phyloP scores from a whole-genome alignment of 2,329 filamentous ascomycete species.

The Aquanectria penicillioides region DNA sequence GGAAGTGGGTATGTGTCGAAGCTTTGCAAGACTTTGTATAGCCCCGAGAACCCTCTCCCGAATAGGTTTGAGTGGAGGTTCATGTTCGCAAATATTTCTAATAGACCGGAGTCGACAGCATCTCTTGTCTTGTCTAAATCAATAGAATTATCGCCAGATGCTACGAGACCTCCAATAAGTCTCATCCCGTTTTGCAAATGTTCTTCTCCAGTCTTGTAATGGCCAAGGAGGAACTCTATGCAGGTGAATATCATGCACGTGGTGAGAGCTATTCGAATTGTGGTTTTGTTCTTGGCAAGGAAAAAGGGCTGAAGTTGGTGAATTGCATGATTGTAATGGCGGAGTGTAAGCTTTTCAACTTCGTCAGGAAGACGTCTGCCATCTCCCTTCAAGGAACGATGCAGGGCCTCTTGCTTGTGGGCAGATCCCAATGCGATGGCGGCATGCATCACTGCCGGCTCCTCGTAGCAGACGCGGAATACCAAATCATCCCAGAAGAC shows the following conservation, averaged over 20 bases:
- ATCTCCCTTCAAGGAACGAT: neutral
- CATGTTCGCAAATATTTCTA: neutral
- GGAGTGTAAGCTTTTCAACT: neutral
- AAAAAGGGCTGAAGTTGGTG: neutral
- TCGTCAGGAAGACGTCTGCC: neutral
- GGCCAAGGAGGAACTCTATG: neutral
- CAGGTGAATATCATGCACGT: conserved; percentile 4
- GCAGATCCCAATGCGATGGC: conserved; percentile 1
- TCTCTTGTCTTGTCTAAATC: neutral
- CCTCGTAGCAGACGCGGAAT: neutral
- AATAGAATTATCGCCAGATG: neutral
- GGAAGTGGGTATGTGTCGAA: conserved; percentile 1
- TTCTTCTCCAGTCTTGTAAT: neutral
- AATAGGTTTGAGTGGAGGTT: neutral
- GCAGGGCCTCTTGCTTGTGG: neutral
- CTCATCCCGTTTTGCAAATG: conserved; percentile 8
- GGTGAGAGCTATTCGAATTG: neutral
- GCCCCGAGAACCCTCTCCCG: neutral
- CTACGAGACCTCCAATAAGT: neutral
- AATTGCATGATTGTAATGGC: conserved; percentile 9
- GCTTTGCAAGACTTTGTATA: neutral
- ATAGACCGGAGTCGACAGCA: neutral
- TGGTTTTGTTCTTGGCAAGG: neutral
- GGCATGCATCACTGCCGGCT: conserved; percentile 4
- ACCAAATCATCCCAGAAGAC: conserved; percentile 3